Evolutionary conservation across 2,329 filamentous ascomycete species (phyloP).

Genomic region (Purpureocillium lavendulum): DNA sequence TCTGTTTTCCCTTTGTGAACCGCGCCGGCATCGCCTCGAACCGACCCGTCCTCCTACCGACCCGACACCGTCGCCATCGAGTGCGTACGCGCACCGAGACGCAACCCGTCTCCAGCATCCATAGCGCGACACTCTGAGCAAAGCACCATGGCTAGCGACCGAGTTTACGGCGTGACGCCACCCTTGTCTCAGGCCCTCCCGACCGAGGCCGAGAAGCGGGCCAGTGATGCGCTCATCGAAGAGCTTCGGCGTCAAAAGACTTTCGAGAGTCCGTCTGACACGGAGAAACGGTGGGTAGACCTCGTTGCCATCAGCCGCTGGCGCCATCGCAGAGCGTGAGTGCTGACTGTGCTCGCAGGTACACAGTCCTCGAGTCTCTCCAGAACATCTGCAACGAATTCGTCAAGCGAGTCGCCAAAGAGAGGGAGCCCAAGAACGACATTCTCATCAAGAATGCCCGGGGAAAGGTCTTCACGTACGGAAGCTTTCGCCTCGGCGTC

Average conservation of each 20-base stretch:
- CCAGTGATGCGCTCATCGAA: conserved; percentile 70
- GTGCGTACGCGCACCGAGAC: too few species aligned
- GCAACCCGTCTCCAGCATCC: too few species aligned
- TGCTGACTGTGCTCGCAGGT: conserved; percentile 33
- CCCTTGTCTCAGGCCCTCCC: conserved; percentile 74
- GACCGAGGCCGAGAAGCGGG: conserved; percentile 65
- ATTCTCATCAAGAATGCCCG: conserved; percentile 75
- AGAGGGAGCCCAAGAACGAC: conserved; percentile 63
- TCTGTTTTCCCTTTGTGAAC: neutral
- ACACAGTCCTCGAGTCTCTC: conserved; percentile 65
- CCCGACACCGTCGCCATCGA: too few species aligned
- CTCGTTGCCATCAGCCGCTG: neutral
- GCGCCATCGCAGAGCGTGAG: neutral
- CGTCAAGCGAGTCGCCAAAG: conserved; percentile 69
- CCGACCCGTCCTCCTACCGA: too few species aligned
- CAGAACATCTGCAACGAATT: conserved; percentile 80
- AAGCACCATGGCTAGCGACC: conserved; percentile 25
- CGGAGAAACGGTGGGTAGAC: conserved; percentile 61
- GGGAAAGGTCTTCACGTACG: conserved; percentile 91
- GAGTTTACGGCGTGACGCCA: conserved; percentile 62
- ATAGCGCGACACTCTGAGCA: too few species aligned
- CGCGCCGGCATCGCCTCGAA: too few species aligned
- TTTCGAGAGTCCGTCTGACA: conserved; percentile 78
- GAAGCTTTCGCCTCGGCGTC: conserved; percentile 89
- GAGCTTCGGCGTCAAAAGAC: conserved; percentile 86